phyloP scores from a whole-genome alignment of 306 rosid species.

The Acmispon strigosus region DNA sequence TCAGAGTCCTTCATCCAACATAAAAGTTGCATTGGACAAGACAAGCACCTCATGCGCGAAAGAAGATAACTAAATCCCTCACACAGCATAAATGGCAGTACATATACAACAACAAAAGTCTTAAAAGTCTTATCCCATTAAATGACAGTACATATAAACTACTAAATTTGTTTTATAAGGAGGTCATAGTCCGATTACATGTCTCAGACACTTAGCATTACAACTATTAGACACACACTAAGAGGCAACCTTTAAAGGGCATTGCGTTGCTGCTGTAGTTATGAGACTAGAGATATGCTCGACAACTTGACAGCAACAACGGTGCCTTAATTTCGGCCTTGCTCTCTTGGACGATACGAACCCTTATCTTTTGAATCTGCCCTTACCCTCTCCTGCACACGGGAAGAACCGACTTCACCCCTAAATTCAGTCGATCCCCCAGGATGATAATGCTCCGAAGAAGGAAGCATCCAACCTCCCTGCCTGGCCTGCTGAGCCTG shows the following conservation, averaged over 20 bases:
- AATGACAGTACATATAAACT: neutral
- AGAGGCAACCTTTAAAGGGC: neutral
- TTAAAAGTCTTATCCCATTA: too few relatives aligned
- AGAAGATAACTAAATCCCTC: neutral
- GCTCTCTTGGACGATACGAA: slow-evolving; percentile 19
- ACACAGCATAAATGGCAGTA: neutral
- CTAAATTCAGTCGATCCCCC: slow-evolving; percentile 15
- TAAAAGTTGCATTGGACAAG: neutral
- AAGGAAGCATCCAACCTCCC: slow-evolving; percentile 64
- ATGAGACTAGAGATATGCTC: too few relatives aligned
- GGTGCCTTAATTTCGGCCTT: slow-evolving; percentile 16
- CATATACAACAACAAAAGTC: too few relatives aligned
- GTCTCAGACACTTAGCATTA: slow-evolving; percentile 5
- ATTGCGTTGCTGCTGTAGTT: too few relatives aligned
- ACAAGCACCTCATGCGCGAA: neutral
- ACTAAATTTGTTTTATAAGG: neutral
- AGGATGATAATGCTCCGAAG: slow-evolving; percentile 27
- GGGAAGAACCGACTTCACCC: slow-evolving; percentile 28
- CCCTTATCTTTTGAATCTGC: slow-evolving; percentile 4
- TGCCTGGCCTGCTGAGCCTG: slow-evolving; percentile 24
- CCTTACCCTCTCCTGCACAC: slow-evolving; percentile 18
- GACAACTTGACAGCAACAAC: neutral
- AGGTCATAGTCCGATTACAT: neutral
- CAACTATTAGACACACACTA: neutral
- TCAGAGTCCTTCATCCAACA: neutral